Conservation (phyloP, 306 rosid genomes). For the Sesbania bispinosa region DNA sequence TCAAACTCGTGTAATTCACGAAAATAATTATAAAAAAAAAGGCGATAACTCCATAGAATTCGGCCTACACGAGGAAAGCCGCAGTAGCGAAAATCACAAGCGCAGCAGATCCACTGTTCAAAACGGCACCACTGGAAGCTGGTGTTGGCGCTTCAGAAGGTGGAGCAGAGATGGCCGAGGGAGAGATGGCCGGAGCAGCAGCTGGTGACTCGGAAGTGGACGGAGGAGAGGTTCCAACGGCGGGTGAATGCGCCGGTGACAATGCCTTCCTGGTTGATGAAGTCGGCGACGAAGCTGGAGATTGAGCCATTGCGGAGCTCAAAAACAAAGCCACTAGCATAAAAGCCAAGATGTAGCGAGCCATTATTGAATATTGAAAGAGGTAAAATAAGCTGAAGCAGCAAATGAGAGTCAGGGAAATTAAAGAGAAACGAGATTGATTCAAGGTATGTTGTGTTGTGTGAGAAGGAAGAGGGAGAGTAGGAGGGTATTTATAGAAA, state of each 20-base stretch:
- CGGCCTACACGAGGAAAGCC: slow-evolving; percentile 14
- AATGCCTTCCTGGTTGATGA: slow-evolving; percentile 5
- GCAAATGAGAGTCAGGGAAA: not conserved
- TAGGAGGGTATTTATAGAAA: slow-evolving; percentile 6
- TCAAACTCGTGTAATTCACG: not conserved
- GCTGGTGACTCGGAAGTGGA: slow-evolving; percentile 14
- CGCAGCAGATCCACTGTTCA: slow-evolving; percentile 28
- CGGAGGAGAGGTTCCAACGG: slow-evolving; percentile 20
- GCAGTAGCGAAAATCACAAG: not conserved
- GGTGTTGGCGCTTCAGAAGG: slow-evolving; percentile 35
- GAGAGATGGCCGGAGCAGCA: not conserved
- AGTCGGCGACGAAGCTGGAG: slow-evolving; percentile 29
- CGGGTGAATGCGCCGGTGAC: slow-evolving; percentile 16
- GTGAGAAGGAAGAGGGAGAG: not conserved
- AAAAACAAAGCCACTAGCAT: slow-evolving; percentile 32
- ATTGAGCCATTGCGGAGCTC: slow-evolving; percentile 35
- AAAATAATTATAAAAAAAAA: not conserved
- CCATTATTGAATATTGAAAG: slow-evolving; percentile 23
- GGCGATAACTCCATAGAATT: not conserved
- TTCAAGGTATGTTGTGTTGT: not conserved
- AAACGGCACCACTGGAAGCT: slow-evolving; percentile 18
- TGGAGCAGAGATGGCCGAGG: slow-evolving; percentile 23
- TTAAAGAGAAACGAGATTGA: too few species aligned
- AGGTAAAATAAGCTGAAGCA: not conserved
- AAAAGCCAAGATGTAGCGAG: slow-evolving; percentile 17